Percentiles rank a stretch among this genome's conserved stretches.
Conservation (phyloP, 345 rosid species). For the Boechera retrofracta region DNA sequence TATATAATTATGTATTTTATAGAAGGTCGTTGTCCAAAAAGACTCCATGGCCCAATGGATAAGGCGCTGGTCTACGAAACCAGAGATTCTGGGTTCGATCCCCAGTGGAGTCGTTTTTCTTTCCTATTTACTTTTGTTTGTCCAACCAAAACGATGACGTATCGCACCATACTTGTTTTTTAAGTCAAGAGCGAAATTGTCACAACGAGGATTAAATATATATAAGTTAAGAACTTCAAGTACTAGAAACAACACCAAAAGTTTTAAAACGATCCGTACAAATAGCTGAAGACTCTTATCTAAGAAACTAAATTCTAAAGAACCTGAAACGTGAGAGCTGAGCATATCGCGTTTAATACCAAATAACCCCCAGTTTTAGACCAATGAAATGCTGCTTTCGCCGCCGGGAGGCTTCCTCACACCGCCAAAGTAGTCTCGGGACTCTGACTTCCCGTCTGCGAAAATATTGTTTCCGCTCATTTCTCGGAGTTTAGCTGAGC, state of each 20-base stretch:
- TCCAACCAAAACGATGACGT: neutral
- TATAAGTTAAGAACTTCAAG: neutral
- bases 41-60: constrained; percentile 66
- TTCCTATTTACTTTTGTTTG: neutral
- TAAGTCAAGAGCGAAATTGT: neutral
- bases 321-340: constrained; percentile 24
- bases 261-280: constrained; percentile 21
- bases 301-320: constrained; percentile 22
- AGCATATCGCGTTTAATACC: neutral
- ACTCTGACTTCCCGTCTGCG: constrained; percentile 76
- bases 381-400: constrained; percentile 75
- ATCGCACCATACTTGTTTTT: neutral
- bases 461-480: constrained; percentile 85
- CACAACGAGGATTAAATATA: neutral
- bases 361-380: constrained; percentile 11
- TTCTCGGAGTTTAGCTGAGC: constrained; percentile 76
- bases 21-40: accelerated
- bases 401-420: constrained; percentile 92
- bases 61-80: constrained; percentile 98
- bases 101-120: constrained; percentile 73
- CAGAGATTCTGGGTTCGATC: constrained; percentile 92
- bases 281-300: neutral
- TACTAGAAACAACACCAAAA: constrained; percentile 18
- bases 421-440: constrained; percentile 76
- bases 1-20: accelerated